Evolutionary conservation across 768 basidiomycete species (phyloP).

Genomic region (Trametes coccinea): DNA sequence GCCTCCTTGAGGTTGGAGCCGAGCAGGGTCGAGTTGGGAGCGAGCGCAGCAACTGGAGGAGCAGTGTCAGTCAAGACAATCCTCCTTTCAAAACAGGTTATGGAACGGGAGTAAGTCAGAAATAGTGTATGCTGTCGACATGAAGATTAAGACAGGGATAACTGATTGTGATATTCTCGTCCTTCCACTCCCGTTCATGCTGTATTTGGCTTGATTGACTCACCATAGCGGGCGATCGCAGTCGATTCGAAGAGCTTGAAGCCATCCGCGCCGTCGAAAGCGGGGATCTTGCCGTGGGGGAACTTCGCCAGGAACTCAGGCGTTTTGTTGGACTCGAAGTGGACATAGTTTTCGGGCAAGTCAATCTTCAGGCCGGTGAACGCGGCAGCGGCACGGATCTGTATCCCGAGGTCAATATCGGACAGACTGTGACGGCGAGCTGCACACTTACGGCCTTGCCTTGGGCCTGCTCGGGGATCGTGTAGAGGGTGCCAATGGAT

Average conservation of each 20-base stretch:
- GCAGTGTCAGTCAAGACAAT: slow-evolving; percentile 5
- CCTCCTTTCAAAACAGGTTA: slow-evolving; percentile 19
- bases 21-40: slow-evolving; percentile 78
- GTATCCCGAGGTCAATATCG: not conserved
- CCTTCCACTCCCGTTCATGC: slow-evolving; percentile 26
- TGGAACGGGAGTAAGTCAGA: slow-evolving; percentile 34
- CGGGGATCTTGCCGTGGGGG: slow-evolving; percentile 82
- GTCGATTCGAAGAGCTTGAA: slow-evolving; percentile 75
- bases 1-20: slow-evolving; percentile 63
- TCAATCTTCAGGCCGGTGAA: slow-evolving; percentile 59
- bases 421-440: not conserved
- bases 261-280: slow-evolving; percentile 74
- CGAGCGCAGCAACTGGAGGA: slow-evolving; percentile 66
- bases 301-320: slow-evolving; percentile 75
- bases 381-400: slow-evolving; percentile 61
- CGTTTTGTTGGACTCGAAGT: slow-evolving; percentile 67
- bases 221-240: slow-evolving; percentile 87
- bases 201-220: slow-evolving; percentile 40
- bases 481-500: slow-evolving; percentile 67
- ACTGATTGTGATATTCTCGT: slow-evolving; percentile 54
- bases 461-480: slow-evolving; percentile 40
- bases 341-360: slow-evolving; percentile 52
- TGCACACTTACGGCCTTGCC: slow-evolving; percentile 50
- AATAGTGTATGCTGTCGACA: slow-evolving; percentile 33
- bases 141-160: slow-evolving; percentile 71